Base-by-base conservation (phyloP, 2,329 filamentous ascomycete species). In the Phialemoniopsis sp. region DNA sequence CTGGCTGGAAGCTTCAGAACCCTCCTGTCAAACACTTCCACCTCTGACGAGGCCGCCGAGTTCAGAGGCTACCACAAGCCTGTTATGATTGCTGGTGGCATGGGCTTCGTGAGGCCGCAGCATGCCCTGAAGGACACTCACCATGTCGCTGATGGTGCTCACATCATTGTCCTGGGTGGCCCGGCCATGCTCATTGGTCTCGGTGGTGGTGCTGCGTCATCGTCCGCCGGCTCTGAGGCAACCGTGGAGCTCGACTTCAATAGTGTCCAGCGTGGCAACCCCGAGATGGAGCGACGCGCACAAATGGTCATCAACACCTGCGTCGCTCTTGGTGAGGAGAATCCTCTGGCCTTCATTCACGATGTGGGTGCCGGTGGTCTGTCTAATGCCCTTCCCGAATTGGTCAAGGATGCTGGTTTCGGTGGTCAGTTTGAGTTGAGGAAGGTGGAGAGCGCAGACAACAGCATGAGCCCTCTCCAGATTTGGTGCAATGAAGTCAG, bases 271-370 rank as follows among this genome's bases (percentile, higher is more conserved):
- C 78, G 93, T 66, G 93, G 91, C 34, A 98, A 98, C 57, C 90
- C 93, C 2, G 93, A 98, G 66, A 91, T 97, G 63, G 89, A 98
- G 64, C 78, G 93, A 46, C 79, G 93, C 52, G 93, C 91, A 3
- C 93, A 98, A 66, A 95, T 97, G 78, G 93, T 98, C 48, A 98
- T 98, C 64, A 93, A 97, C 63, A 84, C 89, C 5, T 98, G 93
- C 60, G 82, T 87, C 19, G 84, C 88, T 4, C 77, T 97, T 52
- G 91, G 90, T 13, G 70, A 82, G 4, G 73, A 89, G 47, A 97
- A 86, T 57, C 93, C 93, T 1, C 97, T 98, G 50, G 85, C 88
- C 40, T 91, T 97, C 67, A 97, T 98, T 47, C 93, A 98, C 60
- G 93, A 98, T 57, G 93, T 98, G 34, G 93, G 93, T 46, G 93